Percentiles rank a stretch among this genome's conserved stretches.
Conservation (phyloP, 306 rosid genomes). For the Rubus parviflorus region DNA sequence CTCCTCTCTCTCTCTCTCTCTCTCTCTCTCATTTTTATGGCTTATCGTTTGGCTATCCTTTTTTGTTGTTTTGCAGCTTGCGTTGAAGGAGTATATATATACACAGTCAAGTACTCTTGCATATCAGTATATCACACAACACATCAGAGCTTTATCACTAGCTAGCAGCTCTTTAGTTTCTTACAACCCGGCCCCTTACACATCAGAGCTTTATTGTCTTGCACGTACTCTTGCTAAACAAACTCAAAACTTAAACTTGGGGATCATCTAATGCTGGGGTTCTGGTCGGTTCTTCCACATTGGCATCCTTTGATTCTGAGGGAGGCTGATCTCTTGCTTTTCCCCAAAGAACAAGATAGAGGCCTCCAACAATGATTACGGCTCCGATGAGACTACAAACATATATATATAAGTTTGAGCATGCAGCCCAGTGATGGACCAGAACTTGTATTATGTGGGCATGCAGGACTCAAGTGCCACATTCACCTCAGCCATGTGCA, state of each 20-base stretch:
- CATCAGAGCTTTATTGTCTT: neutral
- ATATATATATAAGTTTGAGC: neutral
- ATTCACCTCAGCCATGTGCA: neutral
- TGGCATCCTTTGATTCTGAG: neutral
- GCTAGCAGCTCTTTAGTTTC: too few relatives aligned
- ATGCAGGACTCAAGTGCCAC: neutral
- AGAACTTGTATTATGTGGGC: neutral
- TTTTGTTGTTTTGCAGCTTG: too few relatives aligned
- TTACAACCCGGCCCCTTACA: too few relatives aligned
- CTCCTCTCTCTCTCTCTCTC: too few relatives aligned
- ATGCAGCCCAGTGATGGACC: neutral
- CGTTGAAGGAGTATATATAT: too few relatives aligned
- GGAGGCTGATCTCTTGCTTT: neutral
- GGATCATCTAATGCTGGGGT: neutral
- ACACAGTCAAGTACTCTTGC: too few relatives aligned
- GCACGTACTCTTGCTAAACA: neutral
- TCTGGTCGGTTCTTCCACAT: neutral
- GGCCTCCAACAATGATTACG: neutral
- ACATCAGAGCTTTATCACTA: too few relatives aligned
- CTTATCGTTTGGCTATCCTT: too few relatives aligned
- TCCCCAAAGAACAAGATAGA: constrained; percentile 1
- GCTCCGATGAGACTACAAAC: neutral
- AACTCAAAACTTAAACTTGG: neutral
- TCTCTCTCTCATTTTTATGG: too few relatives aligned
- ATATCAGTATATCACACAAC: too few relatives aligned